A percentile compares a stretch with the other conserved stretches of the same genome.
Conservation (phyloP, 495 filamentous ascomycete species). For the Penicillium daleae region DNA sequence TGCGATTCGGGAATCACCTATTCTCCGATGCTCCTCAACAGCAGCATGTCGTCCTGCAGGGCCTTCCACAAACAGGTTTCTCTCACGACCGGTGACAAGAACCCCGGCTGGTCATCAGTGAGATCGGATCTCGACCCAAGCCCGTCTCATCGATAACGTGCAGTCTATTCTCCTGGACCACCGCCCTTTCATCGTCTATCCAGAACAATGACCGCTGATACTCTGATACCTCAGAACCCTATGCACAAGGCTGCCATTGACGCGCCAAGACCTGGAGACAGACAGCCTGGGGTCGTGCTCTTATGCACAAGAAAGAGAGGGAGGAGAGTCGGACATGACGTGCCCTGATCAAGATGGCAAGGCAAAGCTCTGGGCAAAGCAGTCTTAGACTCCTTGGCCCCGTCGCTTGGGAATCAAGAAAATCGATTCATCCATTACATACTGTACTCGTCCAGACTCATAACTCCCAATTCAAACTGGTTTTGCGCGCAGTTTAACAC, state of each 20-base stretch:
- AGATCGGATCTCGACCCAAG: not conserved
- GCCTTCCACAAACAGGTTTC: not conserved
- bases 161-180: too few relatives aligned
- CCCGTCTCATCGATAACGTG: not conserved
- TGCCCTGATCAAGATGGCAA: not conserved
- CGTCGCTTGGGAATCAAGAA: not conserved
- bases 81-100: not conserved
- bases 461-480: not conserved
- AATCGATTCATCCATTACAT: not conserved
- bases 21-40: not conserved
- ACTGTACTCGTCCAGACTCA: not conserved
- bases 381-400: not conserved
- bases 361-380: not conserved
- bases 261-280: not conserved
- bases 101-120: not conserved
- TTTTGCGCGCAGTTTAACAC: not conserved
- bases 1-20: not conserved
- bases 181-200: too few relatives aligned
- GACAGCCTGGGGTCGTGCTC: not conserved
- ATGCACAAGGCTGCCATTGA: not conserved
- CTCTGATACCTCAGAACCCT: not conserved
- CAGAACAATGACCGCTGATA: not conserved
- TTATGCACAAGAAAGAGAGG: not conserved
- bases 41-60: not conserved
- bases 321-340: not conserved